Percentiles rank a stretch among this genome's conserved stretches.
phyloP scores from a whole-genome alignment of 1,284 basidiomycete genomes.

The Trichosporon faecale region DNA sequence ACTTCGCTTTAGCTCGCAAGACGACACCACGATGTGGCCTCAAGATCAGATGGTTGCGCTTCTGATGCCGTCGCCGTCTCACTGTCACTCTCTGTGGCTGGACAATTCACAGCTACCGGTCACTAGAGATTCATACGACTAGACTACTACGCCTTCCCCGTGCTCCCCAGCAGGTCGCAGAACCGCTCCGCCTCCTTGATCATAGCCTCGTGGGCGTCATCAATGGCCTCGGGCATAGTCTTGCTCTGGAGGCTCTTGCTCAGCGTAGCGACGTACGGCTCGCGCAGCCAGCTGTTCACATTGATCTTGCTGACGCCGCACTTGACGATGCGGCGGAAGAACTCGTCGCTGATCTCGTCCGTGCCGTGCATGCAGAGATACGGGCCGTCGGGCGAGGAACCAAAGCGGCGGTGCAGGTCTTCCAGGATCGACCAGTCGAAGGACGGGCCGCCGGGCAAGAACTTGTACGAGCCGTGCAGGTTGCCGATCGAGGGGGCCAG shows the following conservation, averaged over 20 bases:
- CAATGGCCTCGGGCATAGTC: conserved; percentile 49
- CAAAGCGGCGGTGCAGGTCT: conserved; percentile 36
- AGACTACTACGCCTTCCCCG: conserved; percentile 38
- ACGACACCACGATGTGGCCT: no score
- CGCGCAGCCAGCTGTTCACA: conserved; percentile 53
- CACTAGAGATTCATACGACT: no score
- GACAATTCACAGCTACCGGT: no score
- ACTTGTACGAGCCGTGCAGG: conserved; percentile 52
- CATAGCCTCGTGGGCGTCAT: conserved; percentile 47
- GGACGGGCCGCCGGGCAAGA: conserved; percentile 41
- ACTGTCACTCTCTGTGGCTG: no score
- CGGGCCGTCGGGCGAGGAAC: conserved; percentile 22
- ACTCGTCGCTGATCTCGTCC: conserved; percentile 49
- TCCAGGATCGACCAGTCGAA: conserved; percentile 40
- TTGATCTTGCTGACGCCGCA: conserved; percentile 51
- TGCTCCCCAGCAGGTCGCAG: conserved; percentile 44
- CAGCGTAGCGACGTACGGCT: conserved; percentile 45
- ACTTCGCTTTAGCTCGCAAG: no score
- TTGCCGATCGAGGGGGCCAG: conserved; percentile 55
- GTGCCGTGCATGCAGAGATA: conserved; percentile 50
- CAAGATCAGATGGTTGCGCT: no score
- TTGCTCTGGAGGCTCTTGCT: conserved; percentile 35
- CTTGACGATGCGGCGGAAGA: conserved; percentile 46
- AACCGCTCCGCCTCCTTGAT: conserved; percentile 43
- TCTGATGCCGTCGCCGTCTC: no score